Base-by-base conservation (phyloP, 2,329 filamentous ascomycete species). In the Cordyceps militaris region DNA sequence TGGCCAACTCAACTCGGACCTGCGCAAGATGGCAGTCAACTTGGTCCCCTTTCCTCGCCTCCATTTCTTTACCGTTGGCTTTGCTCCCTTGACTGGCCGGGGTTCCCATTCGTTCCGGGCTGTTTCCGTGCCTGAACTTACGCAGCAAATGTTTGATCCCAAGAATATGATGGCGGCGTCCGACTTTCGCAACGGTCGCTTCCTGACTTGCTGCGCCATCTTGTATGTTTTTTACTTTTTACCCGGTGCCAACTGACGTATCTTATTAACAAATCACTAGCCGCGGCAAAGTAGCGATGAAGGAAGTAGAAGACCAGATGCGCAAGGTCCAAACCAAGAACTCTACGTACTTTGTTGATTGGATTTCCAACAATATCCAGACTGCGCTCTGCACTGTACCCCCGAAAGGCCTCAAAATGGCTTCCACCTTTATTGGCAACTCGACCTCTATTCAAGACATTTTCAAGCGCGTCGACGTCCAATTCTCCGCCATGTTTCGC, bases 81-180 rank as follows among this genome's bases (percentile, higher is more conserved):
- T 99, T 75, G 93, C 94, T 77, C 94, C 94, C 73, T 85, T 99
- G 71, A 97, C 94, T 76, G 96, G 91, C 76, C 79, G 79, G 63
- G 79, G 78, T 70, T 88, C 93, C 66, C 78, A 94, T 83, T 91
- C 89, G 68, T 99, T 97, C 93, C 94, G 94, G 73, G 92, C 94
- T 66, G 89, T 97, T 76, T 92, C 88, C 71, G 94, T 99, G 62
- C 93, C 94, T 59, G 94, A 97, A 83, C 85, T 99, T 75, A 97
- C 94, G 70, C 94, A 99, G 83, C 94, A 99, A 79, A 97, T 99
- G 91, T 97, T 96, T 83, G 94, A 99, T 83, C 93, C 94, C 71
- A 97, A 97, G 90, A 99, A 99, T 88, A 99, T 99, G 93, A 99
- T 99, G 94, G 94, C 94, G 79, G 94, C 94, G 65, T 95, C 92